Percentiles rank a stretch among this genome's conserved stretches.
phyloP scores from a whole-genome alignment of 108 stramenopile genomes.

The Chaetoceros tenuissimus region DNA sequence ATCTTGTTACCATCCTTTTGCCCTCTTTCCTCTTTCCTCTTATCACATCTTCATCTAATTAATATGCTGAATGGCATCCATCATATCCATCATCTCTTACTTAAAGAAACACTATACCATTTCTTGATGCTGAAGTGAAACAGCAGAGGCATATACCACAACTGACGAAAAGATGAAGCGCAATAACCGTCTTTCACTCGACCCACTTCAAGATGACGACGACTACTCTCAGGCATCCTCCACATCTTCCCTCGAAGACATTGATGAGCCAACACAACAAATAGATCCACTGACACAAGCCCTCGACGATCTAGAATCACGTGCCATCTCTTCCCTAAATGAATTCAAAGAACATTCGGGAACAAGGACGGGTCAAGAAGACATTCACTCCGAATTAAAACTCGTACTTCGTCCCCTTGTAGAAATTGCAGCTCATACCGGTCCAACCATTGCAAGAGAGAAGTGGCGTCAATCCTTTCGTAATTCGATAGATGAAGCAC shows the following conservation, averaged over 20 bases:
- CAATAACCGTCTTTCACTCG: neutral
- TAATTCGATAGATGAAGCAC: slow-evolving; percentile 36
- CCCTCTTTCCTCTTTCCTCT: neutral
- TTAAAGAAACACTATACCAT: too few relatives aligned
- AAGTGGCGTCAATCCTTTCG: slow-evolving; percentile 7
- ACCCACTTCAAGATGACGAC: neutral
- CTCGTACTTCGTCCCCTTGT: slow-evolving; percentile 61
- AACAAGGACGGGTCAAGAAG: neutral
- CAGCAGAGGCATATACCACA: too few relatives aligned
- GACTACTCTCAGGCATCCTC: neutral
- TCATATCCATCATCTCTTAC: too few relatives aligned
- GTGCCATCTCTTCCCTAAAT: slow-evolving; percentile 20
- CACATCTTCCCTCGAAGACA: slow-evolving; percentile 4
- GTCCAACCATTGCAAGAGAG: slow-evolving; percentile 59
- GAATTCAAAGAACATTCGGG: slow-evolving; percentile 34
- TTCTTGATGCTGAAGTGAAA: too few relatives aligned
- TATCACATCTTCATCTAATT: neutral
- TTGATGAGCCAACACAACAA: slow-evolving; percentile 17
- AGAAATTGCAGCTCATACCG: slow-evolving; percentile 74
- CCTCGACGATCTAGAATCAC: slow-evolving; percentile 24
- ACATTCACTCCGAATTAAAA: slow-evolving; percentile 64
- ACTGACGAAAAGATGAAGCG: neutral
- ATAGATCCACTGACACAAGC: slow-evolving; percentile 9
- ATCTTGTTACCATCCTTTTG: too few relatives aligned
- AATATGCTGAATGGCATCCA: neutral